Percentiles rank a stretch among this genome's conserved stretches.
Evolutionary conservation across 2,329 filamentous ascomycete species (phyloP).

Genomic region (Bretziella fagacearum): DNA sequence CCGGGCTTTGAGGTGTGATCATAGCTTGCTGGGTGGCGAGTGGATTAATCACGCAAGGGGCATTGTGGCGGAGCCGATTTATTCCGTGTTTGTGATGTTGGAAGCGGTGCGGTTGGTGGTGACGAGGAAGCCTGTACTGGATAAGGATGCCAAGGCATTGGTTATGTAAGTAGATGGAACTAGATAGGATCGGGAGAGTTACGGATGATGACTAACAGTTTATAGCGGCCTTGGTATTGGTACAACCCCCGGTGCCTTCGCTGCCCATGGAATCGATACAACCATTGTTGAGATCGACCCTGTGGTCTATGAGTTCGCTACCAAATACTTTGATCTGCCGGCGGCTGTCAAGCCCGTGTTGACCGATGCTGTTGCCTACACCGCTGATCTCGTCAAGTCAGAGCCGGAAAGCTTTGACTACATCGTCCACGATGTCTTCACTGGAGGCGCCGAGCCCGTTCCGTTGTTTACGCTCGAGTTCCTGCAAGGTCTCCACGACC

Average conservation of each 20-base stretch:
- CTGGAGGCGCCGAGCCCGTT: constrained; percentile 81
- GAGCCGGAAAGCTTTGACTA: constrained; percentile 54
- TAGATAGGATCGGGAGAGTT: neutral
- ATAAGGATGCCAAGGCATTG: constrained; percentile 58
- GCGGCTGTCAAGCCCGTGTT: constrained; percentile 64
- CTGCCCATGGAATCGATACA: constrained; percentile 76
- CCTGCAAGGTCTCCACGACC: constrained; percentile 47
- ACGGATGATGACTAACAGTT: constrained; percentile 1
- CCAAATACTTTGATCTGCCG: constrained; percentile 65
- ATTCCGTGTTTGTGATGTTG: constrained; percentile 89
- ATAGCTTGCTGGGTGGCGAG: constrained; percentile 83
- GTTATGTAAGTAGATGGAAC: constrained; percentile 49
- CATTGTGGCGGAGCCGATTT: constrained; percentile 65
- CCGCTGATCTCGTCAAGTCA: constrained; percentile 28
- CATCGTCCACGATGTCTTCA: constrained; percentile 96
- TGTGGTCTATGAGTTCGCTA: constrained; percentile 67
- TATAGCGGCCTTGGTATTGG: constrained; percentile 74
- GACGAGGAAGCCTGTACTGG: constrained; percentile 32
- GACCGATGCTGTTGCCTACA: constrained; percentile 63
- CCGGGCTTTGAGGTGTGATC: constrained; percentile 77
- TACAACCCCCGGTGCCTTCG: constrained; percentile 72
- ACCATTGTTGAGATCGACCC: constrained; percentile 93
- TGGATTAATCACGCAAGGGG: constrained; percentile 48
- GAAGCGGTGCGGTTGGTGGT: constrained; percentile 77
- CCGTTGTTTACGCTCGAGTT: constrained; percentile 80